These are phyloP conservation scores for Aurifilum marmelostoma DNA, from an alignment of 2,329 filamentous ascomycete species.

Conservation along the genomic window DNA sequence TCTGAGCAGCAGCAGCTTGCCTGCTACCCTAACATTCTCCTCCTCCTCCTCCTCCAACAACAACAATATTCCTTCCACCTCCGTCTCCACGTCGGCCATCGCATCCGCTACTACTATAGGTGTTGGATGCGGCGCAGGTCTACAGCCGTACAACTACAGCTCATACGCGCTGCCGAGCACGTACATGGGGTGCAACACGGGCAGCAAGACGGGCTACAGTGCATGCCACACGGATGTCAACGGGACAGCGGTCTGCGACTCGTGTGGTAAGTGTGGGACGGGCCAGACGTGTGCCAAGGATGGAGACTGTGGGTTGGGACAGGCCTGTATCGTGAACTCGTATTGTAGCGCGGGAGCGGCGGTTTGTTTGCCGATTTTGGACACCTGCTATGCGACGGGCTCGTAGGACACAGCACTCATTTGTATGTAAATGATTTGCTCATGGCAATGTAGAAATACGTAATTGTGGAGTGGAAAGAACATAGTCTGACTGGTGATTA, in stretches of 20 bases:
- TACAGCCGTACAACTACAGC: slow-evolving; percentile 11
- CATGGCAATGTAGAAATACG: no score
- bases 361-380: slow-evolving; percentile 16
- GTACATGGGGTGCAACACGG: slow-evolving; percentile 25
- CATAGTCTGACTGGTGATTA: no score
- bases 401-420: no score
- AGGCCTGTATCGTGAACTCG: slow-evolving; percentile 14
- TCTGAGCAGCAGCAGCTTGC: neutral
- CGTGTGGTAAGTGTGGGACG: slow-evolving; percentile 23
- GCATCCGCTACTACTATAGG: neutral
- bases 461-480: no score
- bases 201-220: slow-evolving; percentile 5
- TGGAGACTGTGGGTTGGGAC: slow-evolving; percentile 9
- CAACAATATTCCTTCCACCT: no score
- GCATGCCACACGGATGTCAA: slow-evolving; percentile 18
- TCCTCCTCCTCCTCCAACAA: neutral
- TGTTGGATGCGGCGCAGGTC: slow-evolving; percentile 7
- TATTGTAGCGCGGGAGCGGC: slow-evolving; percentile 4
- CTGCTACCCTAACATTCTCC: neutral
- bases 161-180: neutral
- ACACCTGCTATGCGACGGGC: slow-evolving; percentile 17
- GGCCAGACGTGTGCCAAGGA: slow-evolving; percentile 16
- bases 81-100: neutral
- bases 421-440: no score
- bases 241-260: slow-evolving; percentile 12